Conservation (phyloP, 2,329 filamentous ascomycete genomes). For the Trichoderma sp. region DNA sequence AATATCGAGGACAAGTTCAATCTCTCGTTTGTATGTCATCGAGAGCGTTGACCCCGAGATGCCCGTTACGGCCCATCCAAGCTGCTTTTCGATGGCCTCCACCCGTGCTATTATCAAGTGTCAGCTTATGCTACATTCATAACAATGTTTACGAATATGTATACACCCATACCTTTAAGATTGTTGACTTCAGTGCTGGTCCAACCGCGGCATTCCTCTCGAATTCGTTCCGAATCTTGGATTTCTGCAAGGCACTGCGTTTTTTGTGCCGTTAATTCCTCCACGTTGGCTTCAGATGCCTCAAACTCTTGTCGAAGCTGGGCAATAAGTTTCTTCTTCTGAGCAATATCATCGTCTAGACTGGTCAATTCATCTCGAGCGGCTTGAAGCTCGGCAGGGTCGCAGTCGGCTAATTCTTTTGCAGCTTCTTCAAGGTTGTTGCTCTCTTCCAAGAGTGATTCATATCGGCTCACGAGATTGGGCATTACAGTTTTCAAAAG, state of each 20-base stretch:
- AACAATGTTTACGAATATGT: not conserved
- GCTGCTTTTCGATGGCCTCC: slow-evolving; percentile 60
- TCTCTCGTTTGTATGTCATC: slow-evolving; percentile 69
- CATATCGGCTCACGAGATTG: slow-evolving; percentile 57
- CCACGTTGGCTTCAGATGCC: slow-evolving; percentile 64
- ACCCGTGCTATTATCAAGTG: slow-evolving; percentile 56
- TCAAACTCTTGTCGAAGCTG: slow-evolving; percentile 65
- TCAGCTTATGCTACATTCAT: slow-evolving; percentile 34
- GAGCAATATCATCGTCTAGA: slow-evolving; percentile 66
- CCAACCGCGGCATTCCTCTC: slow-evolving; percentile 89
- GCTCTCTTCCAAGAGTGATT: slow-evolving; percentile 61
- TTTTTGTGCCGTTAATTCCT: slow-evolving; percentile 64
- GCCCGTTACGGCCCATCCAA: slow-evolving; percentile 71
- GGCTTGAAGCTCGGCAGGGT: slow-evolving; percentile 72
- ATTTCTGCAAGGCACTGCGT: slow-evolving; percentile 71
- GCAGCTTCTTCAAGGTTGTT: slow-evolving; percentile 69
- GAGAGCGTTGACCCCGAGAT: slow-evolving; percentile 63
- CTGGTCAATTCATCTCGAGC: slow-evolving; percentile 67
- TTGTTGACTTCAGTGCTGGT: slow-evolving; percentile 74
- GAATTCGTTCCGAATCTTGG: slow-evolving; percentile 74
- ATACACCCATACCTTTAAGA: slow-evolving; percentile 62
- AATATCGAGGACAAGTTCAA: slow-evolving; percentile 71
- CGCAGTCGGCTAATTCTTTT: slow-evolving; percentile 72
- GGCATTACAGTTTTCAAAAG: slow-evolving; percentile 69
- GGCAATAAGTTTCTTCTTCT: slow-evolving; percentile 66